Conservation (phyloP, 2,329 filamentous ascomycete species). For the Plectosphaerella cucumerina region DNA sequence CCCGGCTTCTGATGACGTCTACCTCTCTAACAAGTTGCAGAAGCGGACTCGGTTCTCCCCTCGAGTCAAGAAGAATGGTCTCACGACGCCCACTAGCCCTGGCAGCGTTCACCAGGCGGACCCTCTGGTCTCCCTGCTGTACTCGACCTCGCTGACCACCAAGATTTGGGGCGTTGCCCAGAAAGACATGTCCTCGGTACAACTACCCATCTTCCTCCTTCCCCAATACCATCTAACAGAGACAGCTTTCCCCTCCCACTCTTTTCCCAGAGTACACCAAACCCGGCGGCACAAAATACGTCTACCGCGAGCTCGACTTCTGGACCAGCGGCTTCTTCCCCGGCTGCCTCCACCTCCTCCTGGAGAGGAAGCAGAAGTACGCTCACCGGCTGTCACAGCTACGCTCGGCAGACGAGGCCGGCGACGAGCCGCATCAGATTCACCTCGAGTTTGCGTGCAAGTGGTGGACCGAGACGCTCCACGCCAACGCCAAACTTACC, state of each 20-base stretch:
- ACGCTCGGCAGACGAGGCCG: background rate
- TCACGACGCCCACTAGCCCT: background rate
- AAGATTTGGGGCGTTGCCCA: conserved; percentile 12
- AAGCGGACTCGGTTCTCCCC: background rate
- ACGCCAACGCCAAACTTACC: conserved; percentile 25
- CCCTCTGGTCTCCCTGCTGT: conserved; percentile 3
- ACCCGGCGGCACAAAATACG: conserved; percentile 29
- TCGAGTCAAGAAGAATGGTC: background rate
- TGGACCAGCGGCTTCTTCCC: conserved; percentile 48
- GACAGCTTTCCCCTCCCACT: conserved; percentile 9
- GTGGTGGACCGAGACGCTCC: conserved; percentile 35
- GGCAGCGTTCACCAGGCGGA: background rate
- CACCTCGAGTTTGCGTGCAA: conserved; percentile 28
- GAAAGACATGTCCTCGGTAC: conserved; percentile 6
- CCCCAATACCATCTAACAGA: too few relatives aligned
- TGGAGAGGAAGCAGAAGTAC: conserved; percentile 27
- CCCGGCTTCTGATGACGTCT: too few relatives aligned
- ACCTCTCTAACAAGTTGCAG: background rate
- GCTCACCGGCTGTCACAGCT: conserved; percentile 6
- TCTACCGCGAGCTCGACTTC: conserved; percentile 34
- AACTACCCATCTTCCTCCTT: background rate
- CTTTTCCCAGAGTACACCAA: conserved; percentile 32
- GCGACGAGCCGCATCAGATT: conserved; percentile 13
- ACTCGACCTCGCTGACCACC: background rate
- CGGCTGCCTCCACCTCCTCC: conserved; percentile 35